Evolutionary conservation across 2,329 filamentous ascomycete genomes (phyloP), one percentile per base, ranked within the genome.

Genomic region (Pseudopyrenochaeta lycopersici): DNA sequence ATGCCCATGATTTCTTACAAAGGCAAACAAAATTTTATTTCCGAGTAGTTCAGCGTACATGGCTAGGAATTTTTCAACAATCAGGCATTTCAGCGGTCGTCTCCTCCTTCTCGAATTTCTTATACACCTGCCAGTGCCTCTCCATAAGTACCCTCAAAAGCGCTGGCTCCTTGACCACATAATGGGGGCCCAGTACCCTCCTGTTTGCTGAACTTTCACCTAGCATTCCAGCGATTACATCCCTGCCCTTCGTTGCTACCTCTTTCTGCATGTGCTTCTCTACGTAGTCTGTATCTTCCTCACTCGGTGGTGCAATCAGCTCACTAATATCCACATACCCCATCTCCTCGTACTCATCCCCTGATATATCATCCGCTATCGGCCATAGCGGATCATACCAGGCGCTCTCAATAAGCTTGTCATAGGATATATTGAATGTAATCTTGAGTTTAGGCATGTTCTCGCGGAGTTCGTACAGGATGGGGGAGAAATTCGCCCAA

Each of bases 81-180:
- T n/a, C n/a, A n/a, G n/a, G n/a, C n/a, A n/a, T n/a, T n/a, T n/a
- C n/a, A n/a, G n/a, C n/a, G n/a, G n/a, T n/a, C 23, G 9, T 9
- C 11, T 14, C 11, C 15, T 17, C 32, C 5, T 35, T 35, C 32
- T 5, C 11, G 32, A 4, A 35, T 17, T 14, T 35, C 32, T 17
- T 4, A 35, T 59, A 63, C 1, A 56, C 35, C 36, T 52, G 20
- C 17, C 56, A 67, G 18, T 67, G 57, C 36, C 63, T 59, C 18
- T 48, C 41, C 51, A 67, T 64, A 1, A 52, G 40, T 12, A 63
- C 56, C 29, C 61, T 56, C 43, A 68, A 35, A 10, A 68, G 40
- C 12, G 44, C 46, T n/a, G 60, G 62, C 33, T 67, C 64, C 48
- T 58, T 62, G 15, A 62, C 61, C 21, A 62, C 47, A 51, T 68